A percentile compares a stretch with the other conserved stretches of the same genome.
phyloP scores from a whole-genome alignment of 1,284 basidiomycete genomes.

The Coriolopsis trogii region DNA sequence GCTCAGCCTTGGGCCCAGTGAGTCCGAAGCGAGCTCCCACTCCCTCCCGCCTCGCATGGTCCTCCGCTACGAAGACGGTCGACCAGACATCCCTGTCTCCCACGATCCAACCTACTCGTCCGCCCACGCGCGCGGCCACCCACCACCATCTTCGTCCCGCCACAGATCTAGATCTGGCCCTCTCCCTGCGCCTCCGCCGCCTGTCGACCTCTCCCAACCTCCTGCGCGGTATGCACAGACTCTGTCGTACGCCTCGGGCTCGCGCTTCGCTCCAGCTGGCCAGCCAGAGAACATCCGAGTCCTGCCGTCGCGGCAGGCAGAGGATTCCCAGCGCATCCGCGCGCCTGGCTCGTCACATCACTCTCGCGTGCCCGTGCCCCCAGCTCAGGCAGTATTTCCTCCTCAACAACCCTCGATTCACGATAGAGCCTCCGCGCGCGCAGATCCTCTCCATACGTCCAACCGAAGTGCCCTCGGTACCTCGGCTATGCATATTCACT shows the following conservation, averaged over 20 bases:
- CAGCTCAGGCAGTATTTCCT: conserved; percentile 18
- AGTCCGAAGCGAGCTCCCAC: conserved; percentile 66
- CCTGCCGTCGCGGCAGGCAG: conserved; percentile 34
- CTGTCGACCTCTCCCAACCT: conserved; percentile 12
- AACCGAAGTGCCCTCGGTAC: conserved; percentile 23
- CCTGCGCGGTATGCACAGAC: conserved; percentile 29
- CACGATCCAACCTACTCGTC: conserved; percentile 28
- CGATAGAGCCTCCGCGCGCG: conserved; percentile 24
- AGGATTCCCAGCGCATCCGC: conserved; percentile 23
- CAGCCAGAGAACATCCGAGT: conserved; percentile 36
- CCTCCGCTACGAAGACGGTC: conserved; percentile 64
- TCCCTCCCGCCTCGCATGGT: conserved; percentile 74
- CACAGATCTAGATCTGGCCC: conserved; percentile 29
- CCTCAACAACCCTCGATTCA: conserved; percentile 23
- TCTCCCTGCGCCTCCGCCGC: conserved; percentile 20
- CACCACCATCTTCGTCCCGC: conserved; percentile 13
- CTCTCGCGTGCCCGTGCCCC: conserved; percentile 6
- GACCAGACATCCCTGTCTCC: conserved; percentile 61
- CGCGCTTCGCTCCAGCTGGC: conserved; percentile 17
- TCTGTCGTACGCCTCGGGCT: conserved; percentile 32
- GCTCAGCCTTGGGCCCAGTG: conserved; percentile 45
- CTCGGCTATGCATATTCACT: conserved; percentile 25
- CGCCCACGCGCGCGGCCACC: conserved; percentile 12
- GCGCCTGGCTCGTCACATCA: conserved; percentile 17
- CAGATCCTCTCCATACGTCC: conserved; percentile 23